Evolutionary conservation across 2,329 filamentous ascomycete genomes (phyloP).

Genomic region (Diaporthe citrichinensis): DNA sequence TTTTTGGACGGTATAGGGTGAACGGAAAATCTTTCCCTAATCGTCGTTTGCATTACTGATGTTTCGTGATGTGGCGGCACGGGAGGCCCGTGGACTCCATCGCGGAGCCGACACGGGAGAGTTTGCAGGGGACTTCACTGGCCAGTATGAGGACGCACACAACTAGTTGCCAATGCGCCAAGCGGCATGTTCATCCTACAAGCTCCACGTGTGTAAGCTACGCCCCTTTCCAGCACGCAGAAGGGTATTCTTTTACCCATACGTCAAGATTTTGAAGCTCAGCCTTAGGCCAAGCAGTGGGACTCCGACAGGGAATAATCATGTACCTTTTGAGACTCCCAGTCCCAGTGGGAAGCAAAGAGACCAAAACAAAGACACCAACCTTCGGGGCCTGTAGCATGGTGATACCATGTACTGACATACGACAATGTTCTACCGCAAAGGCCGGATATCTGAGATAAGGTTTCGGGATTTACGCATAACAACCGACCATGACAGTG

Average conservation of each 20-base stretch:
- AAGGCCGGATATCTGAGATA: neutral
- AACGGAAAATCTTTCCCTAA: slow-evolving; percentile 7
- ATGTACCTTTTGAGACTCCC: neutral
- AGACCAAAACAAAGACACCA: too few relatives aligned
- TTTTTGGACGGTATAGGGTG: neutral
- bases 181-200: slow-evolving; percentile 2
- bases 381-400: neutral
- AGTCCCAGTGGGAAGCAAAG: neutral
- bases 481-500: neutral
- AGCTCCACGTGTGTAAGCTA: neutral
- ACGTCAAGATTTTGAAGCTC: neutral
- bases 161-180: neutral
- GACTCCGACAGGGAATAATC: neutral
- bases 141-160: neutral
- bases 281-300: neutral
- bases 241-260: neutral
- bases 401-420: neutral
- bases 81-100: slow-evolving; percentile 1
- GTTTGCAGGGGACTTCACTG: neutral
- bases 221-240: neutral
- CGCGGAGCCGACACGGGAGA: neutral
- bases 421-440: too few relatives aligned
- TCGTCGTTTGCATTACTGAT: neutral
- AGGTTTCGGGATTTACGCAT: neutral
- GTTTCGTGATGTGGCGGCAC: slow-evolving; percentile 17